phyloP scores from a whole-genome alignment of 768 basidiomycete species.

The Fomitopsis pulvina region DNA sequence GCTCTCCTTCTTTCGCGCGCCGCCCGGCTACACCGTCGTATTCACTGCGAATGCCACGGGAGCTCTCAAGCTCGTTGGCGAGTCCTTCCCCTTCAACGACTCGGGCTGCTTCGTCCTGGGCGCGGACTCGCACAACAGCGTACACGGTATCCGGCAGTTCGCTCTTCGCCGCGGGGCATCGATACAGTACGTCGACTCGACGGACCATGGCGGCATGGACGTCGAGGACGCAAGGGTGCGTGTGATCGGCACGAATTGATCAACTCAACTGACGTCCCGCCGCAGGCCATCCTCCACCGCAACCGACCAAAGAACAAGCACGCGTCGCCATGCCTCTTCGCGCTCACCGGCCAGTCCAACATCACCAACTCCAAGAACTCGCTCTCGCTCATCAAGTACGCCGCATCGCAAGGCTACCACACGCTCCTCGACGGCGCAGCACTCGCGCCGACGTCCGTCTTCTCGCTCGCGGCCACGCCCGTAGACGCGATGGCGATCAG shows the following conservation, averaged over 20 bases:
- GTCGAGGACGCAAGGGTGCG: conserved; percentile 51
- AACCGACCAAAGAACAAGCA: conserved; percentile 40
- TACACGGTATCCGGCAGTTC: conserved; percentile 76
- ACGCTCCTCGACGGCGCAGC: conserved; percentile 82
- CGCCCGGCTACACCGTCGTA: conserved; percentile 71
- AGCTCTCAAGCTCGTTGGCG: conserved; percentile 77
- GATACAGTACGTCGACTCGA: conserved; percentile 60
- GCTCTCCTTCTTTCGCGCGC: conserved; percentile 70
- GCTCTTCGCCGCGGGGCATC: conserved; percentile 48
- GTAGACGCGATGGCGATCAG: conserved; percentile 81
- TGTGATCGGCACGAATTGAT: background rate
- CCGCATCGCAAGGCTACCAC: conserved; percentile 61
- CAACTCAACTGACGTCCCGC: background rate
- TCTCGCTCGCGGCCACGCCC: conserved; percentile 58
- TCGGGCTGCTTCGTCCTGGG: conserved; percentile 62
- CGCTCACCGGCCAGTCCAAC: conserved; percentile 77
- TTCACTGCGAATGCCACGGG: conserved; percentile 79
- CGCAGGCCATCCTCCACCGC: conserved; percentile 47
- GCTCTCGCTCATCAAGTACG: conserved; percentile 57
- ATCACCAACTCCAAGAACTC: conserved; percentile 71
- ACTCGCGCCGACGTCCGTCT: conserved; percentile 61
- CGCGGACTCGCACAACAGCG: conserved; percentile 78
- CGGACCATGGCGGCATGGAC: conserved; percentile 60
- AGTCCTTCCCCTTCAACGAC: conserved; percentile 63
- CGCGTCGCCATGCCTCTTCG: conserved; percentile 55